Evolutionary conservation across 2,329 filamentous ascomycete species (phyloP).

Genomic region (Grosmannia penicillata): DNA sequence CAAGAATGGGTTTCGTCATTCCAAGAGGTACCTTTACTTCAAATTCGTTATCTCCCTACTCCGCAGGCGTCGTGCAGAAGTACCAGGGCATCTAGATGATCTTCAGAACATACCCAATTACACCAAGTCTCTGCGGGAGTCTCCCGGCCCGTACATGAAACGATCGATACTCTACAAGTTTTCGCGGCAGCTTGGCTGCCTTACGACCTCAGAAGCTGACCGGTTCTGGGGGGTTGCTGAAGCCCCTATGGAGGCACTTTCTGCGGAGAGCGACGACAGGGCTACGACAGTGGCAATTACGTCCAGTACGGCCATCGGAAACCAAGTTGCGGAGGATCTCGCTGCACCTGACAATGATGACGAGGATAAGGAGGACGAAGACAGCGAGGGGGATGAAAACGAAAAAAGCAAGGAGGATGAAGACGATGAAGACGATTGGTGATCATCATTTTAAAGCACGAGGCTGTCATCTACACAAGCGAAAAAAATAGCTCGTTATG

Average conservation of each 20-base stretch:
- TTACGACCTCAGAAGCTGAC: background rate
- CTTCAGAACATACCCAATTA: background rate
- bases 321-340: background rate
- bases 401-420: too few species aligned
- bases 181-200: background rate
- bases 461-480: too few species aligned
- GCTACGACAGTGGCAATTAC: background rate
- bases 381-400: background rate
- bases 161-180: background rate
- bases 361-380: background rate
- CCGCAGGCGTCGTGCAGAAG: background rate
- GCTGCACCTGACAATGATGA: background rate
- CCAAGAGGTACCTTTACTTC: conserved; percentile 1
- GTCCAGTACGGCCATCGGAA: background rate
- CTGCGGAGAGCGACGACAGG: background rate
- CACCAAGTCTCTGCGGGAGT: background rate
- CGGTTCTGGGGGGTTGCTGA: background rate
- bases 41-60: background rate
- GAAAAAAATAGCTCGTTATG: too few species aligned
- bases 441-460: too few species aligned
- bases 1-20: background rate
- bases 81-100: background rate
- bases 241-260: background rate
- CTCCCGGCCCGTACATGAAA: background rate
- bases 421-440: too few species aligned